A percentile compares a stretch with the other conserved stretches of the same genome.
phyloP scores from a whole-genome alignment of 148 eudicot species.

The Rhododendron simsii region DNA sequence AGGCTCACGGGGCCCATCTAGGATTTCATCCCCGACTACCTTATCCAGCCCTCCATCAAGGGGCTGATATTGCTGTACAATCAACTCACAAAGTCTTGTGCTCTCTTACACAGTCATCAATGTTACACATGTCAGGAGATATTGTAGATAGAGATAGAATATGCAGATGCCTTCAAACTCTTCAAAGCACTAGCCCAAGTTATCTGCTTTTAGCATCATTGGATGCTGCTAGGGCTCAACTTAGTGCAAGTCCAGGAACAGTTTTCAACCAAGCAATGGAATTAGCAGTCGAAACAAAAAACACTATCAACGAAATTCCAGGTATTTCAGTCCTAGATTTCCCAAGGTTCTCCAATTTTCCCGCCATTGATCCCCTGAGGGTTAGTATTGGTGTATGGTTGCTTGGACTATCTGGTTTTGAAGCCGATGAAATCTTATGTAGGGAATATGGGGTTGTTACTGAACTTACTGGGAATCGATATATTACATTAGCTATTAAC shows the following conservation, averaged over 20 bases:
- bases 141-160: slow-evolving; percentile 52
- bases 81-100: slow-evolving; percentile 82
- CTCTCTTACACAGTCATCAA: slow-evolving; percentile 79
- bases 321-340: slow-evolving; percentile 45
- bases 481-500: slow-evolving; percentile 56
- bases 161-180: slow-evolving; percentile 65
- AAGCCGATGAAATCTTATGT: slow-evolving; percentile 55
- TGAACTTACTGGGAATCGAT: slow-evolving; percentile 49
- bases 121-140: slow-evolving; percentile 58
- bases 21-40: slow-evolving; percentile 67
- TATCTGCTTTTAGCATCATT: slow-evolving; percentile 65
- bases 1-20: slow-evolving; percentile 88
- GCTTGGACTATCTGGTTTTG: slow-evolving; percentile 56
- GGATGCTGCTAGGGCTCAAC: slow-evolving; percentile 67
- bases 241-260: slow-evolving; percentile 30
- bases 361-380: slow-evolving; percentile 57
- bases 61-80: slow-evolving; percentile 66
- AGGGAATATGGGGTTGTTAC: slow-evolving; percentile 49
- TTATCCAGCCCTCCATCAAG: slow-evolving; percentile 61
- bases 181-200: slow-evolving; percentile 78
- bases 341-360: slow-evolving; percentile 20
- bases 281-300: slow-evolving; percentile 44
- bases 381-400: slow-evolving; percentile 44
- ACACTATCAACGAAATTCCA: slow-evolving; percentile 33
- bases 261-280: slow-evolving; percentile 41